Evolutionary conservation across 2,329 filamentous ascomycete species (phyloP).

Genomic region (Aspergillus carbonarius): DNA sequence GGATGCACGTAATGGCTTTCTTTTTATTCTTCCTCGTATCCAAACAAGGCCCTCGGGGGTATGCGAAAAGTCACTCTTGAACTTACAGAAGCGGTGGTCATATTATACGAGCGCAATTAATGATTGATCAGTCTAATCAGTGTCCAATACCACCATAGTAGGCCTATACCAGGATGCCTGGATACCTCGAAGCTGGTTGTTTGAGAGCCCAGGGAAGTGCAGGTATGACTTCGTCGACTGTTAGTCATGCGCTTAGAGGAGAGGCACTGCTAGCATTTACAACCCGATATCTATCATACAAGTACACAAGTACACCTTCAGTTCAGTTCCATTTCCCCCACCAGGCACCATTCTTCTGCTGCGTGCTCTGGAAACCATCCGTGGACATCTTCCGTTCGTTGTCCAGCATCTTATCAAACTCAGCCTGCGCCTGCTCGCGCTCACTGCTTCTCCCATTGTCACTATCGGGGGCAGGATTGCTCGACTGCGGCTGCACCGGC

Average conservation of each 20-base stretch:
- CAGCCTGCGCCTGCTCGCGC: slow-evolving; percentile 41
- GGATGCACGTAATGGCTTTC: neutral
- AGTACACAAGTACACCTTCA: slow-evolving; percentile 17
- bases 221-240: no score
- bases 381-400: slow-evolving; percentile 33
- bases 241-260: neutral
- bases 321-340: slow-evolving; percentile 22
- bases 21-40: slow-evolving; percentile 9
- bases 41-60: slow-evolving; percentile 15
- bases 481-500: slow-evolving; percentile 1
- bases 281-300: neutral
- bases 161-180: no score
- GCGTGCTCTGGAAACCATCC: slow-evolving; percentile 10
- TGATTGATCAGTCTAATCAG: no score
- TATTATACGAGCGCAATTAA: neutral
- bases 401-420: slow-evolving; percentile 47
- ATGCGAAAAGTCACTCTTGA: slow-evolving; percentile 12
- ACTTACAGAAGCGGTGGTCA: neutral
- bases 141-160: no score
- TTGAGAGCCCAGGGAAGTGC: no score
- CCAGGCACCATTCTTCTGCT: slow-evolving; percentile 6
- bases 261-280: neutral
- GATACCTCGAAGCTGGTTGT: no score
- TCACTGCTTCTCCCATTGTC: slow-evolving; percentile 28
- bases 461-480: neutral